These are phyloP conservation scores for Phytopythium boreale DNA, from an alignment of 352 stramenopile genomes.

Conservation along the genomic window DNA sequence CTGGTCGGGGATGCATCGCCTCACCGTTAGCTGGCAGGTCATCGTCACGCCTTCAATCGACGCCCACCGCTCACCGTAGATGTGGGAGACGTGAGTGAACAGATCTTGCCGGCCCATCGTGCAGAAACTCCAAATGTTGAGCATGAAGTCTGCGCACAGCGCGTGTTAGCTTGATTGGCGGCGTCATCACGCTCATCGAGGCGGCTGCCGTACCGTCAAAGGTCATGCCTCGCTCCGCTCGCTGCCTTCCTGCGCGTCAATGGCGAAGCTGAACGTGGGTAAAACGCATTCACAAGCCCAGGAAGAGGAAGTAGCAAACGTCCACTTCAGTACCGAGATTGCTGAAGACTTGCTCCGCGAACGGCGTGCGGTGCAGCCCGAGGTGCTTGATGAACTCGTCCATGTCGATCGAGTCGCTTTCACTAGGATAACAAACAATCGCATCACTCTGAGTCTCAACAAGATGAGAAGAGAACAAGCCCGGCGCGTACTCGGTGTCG, in stretches of 20 bases:
- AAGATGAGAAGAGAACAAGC: background rate
- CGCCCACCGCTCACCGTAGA: slow-evolving; percentile 41
- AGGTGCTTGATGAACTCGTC: slow-evolving; percentile 49
- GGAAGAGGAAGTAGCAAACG: background rate
- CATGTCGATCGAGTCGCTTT: slow-evolving; percentile 56
- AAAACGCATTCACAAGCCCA: background rate
- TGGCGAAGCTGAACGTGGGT: background rate
- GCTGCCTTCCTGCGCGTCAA: slow-evolving; percentile 31
- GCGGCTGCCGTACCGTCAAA: slow-evolving; percentile 33
- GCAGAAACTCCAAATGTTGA: slow-evolving; percentile 64
- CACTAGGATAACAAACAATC: slow-evolving; percentile 10
- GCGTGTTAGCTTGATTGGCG: background rate
- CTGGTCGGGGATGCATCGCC: slow-evolving; percentile 6
- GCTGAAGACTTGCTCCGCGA: slow-evolving; percentile 58
- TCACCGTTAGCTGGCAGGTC: background rate
- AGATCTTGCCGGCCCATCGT: slow-evolving; percentile 42
- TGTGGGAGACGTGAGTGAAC: slow-evolving; percentile 34
- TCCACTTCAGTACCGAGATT: slow-evolving; percentile 23
- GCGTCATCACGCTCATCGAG: background rate
- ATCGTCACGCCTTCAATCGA: too few species aligned
- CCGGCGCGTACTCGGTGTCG: slow-evolving; percentile 34
- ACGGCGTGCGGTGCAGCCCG: slow-evolving; percentile 26
- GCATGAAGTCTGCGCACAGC: slow-evolving; percentile 35
- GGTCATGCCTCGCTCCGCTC: slow-evolving; percentile 24
- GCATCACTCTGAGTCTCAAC: background rate